phyloP scores from a whole-genome alignment of 2,329 filamentous ascomycete species.

The Claviceps sp. region DNA sequence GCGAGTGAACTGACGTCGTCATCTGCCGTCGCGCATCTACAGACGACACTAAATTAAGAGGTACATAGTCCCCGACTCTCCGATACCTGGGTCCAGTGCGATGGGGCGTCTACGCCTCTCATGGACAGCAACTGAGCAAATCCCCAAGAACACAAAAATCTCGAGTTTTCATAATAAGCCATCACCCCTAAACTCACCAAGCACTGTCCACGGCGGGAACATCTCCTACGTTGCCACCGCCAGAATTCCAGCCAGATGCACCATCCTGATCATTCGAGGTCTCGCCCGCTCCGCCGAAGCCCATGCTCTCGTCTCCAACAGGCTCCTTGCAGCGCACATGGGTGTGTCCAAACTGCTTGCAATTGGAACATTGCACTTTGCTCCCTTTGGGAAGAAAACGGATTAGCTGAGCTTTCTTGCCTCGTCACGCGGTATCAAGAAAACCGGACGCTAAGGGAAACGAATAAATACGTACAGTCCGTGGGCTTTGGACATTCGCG shows the following conservation, averaged over 20 bases:
- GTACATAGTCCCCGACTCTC: too few species aligned
- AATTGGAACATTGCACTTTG: slow-evolving; percentile 26
- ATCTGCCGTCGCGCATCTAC: too few species aligned
- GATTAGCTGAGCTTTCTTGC: not conserved
- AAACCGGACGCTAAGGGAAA: too few species aligned
- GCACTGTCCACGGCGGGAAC: not conserved
- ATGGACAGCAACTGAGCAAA: too few species aligned
- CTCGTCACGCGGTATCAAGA: too few species aligned
- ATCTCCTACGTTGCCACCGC: not conserved
- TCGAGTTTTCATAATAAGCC: too few species aligned
- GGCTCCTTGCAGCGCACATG: slow-evolving; percentile 24
- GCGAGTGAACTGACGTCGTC: too few species aligned
- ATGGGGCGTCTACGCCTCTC: too few species aligned
- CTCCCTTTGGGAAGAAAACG: slow-evolving; percentile 15
- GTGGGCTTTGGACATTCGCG: slow-evolving; percentile 48
- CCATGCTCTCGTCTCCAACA: slow-evolving; percentile 8
- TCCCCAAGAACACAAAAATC: too few species aligned
- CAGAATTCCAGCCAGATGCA: slow-evolving; percentile 2
- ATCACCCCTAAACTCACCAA: not conserved
- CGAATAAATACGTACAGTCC: slow-evolving; percentile 18
- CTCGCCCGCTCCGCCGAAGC: slow-evolving; percentile 4
- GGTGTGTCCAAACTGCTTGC: slow-evolving; percentile 25
- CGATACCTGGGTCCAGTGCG: too few species aligned
- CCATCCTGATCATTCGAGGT: slow-evolving; percentile 5
- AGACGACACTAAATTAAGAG: too few species aligned